Percentiles rank a stretch among this genome's conserved stretches.
These are phyloP conservation scores for Candida suzukii DNA, from an alignment of 805 yeast genomes.

Conservation along the genomic window DNA sequence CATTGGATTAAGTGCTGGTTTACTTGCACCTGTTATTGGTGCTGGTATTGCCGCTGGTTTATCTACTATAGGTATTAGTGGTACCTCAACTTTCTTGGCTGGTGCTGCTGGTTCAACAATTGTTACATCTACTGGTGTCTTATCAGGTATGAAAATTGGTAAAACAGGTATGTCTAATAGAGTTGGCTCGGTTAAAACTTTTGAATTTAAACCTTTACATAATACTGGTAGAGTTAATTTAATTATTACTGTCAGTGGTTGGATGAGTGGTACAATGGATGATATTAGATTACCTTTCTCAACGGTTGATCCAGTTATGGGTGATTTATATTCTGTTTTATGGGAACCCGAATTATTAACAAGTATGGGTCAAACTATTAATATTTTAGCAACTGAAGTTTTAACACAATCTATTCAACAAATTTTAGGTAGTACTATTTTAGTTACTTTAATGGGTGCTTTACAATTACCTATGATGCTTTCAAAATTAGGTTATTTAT, in stretches of 20 bases:
- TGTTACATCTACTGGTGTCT: conserved; percentile 86
- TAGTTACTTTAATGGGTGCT: conserved; percentile 88
- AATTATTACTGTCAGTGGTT: conserved; percentile 87
- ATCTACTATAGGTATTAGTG: conserved; percentile 88
- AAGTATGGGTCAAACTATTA: conserved; percentile 94
- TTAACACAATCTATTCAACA: conserved; percentile 92
- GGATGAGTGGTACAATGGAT: conserved; percentile 95
- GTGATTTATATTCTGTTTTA: conserved; percentile 81
- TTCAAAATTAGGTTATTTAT: conserved; percentile 77
- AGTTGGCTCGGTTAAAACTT: conserved; percentile 87
- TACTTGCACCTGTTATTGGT: conserved; percentile 95
- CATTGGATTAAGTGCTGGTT: conserved; percentile 90
- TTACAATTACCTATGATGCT: conserved; percentile 88
- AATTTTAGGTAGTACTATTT: conserved; percentile 82
- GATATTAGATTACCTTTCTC: conserved; percentile 95
- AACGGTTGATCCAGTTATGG: conserved; percentile 96
- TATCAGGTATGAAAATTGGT: conserved; percentile 88
- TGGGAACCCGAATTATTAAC: conserved; percentile 99
- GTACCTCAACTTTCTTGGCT: conserved; percentile 89
- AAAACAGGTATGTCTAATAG: conserved; percentile 76
- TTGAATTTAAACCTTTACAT: conserved; percentile 89
- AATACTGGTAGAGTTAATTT: conserved; percentile 84
- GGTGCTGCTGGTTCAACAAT: conserved; percentile 96
- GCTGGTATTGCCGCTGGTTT: conserved; percentile 98
- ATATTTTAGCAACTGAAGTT: conserved; percentile 89